These are phyloP conservation scores for Lipomyces orientalis DNA, from an alignment of 805 yeast genomes.

Conservation along the genomic window DNA sequence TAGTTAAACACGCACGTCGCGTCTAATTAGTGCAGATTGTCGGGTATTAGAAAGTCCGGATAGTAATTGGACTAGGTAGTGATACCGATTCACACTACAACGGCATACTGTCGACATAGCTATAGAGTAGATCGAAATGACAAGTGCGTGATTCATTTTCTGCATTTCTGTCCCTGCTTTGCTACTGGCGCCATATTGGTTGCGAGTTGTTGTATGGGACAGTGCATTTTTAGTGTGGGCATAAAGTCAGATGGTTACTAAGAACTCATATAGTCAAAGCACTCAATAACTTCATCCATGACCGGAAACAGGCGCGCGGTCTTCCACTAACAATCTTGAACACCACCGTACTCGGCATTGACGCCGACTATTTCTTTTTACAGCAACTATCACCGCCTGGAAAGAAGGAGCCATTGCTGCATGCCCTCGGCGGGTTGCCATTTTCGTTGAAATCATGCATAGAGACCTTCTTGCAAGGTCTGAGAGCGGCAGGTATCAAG, in stretches of 20 bases:
- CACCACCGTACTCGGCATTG: slow-evolving; percentile 78
- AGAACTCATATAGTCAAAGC: slow-evolving; percentile 20
- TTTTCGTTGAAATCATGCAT: slow-evolving; percentile 60
- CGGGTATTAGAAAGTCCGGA: not conserved
- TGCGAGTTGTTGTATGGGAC: not conserved
- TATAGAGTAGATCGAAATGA: not conserved
- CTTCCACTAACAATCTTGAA: slow-evolving; percentile 67
- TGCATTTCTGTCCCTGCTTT: not conserved
- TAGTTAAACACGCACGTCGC: not conserved
- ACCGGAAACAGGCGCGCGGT: slow-evolving; percentile 64
- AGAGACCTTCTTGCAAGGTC: slow-evolving; percentile 65
- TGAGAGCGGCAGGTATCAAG: slow-evolving; percentile 66
- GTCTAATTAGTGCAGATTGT: not conserved
- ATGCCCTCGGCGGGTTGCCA: slow-evolving; percentile 85
- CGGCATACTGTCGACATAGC: not conserved
- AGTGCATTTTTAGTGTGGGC: not conserved
- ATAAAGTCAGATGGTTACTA: not conserved
- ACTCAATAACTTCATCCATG: slow-evolving; percentile 56
- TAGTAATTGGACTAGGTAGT: not conserved
- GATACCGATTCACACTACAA: not conserved
- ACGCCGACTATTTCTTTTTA: slow-evolving; percentile 77
- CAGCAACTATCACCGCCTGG: slow-evolving; percentile 56
- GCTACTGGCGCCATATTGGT: not conserved
- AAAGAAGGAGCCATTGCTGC: slow-evolving; percentile 70
- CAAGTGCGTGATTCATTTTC: not conserved